These are phyloP conservation scores for Aspergillus avenaceus DNA, from an alignment of 495 filamentous ascomycete species.

Conservation along the genomic window DNA sequence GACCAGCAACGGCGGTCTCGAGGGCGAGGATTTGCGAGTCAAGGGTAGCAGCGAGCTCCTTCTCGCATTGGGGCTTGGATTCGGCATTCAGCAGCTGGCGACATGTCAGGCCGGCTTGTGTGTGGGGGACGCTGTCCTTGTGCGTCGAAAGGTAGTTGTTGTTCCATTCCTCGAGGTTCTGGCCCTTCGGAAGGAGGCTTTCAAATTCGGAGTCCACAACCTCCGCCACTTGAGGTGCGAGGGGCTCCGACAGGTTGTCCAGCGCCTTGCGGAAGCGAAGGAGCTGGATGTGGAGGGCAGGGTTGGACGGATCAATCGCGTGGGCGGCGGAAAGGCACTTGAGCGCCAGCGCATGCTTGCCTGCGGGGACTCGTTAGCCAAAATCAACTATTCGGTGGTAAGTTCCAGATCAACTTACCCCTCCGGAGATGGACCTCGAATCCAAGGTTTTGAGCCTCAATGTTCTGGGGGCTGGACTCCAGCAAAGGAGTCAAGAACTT, in stretches of 20 bases:
- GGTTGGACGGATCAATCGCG: constrained; percentile 63
- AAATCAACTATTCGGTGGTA: not conserved
- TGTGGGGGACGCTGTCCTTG: constrained; percentile 57
- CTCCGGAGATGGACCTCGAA: constrained; percentile 85
- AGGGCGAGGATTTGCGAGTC: constrained; percentile 49
- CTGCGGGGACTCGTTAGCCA: constrained; percentile 43
- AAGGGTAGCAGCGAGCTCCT: constrained; percentile 56
- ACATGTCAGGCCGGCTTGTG: constrained; percentile 58
- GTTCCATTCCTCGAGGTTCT: constrained; percentile 64
- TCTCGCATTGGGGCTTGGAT: constrained; percentile 52
- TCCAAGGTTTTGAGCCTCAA: constrained; percentile 76
- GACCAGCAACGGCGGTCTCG: constrained; percentile 56
- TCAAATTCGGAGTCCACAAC: constrained; percentile 63
- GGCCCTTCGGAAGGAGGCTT: constrained; percentile 50
- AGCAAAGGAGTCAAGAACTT: constrained; percentile 81
- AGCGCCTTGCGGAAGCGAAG: constrained; percentile 65
- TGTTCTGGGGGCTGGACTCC: constrained; percentile 74
- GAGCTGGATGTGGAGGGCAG: constrained; percentile 74
- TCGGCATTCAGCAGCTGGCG: constrained; percentile 57
- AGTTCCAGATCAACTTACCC: constrained; percentile 48
- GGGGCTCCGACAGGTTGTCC: constrained; percentile 46
- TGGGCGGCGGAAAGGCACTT: constrained; percentile 76
- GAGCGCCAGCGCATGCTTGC: constrained; percentile 78
- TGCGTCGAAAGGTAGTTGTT: constrained; percentile 59
- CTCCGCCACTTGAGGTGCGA: constrained; percentile 58